A percentile compares a stretch with the other conserved stretches of the same genome.
phyloP scores from a whole-genome alignment of 352 stramenopile genomes.

The Pythium brassicae region DNA sequence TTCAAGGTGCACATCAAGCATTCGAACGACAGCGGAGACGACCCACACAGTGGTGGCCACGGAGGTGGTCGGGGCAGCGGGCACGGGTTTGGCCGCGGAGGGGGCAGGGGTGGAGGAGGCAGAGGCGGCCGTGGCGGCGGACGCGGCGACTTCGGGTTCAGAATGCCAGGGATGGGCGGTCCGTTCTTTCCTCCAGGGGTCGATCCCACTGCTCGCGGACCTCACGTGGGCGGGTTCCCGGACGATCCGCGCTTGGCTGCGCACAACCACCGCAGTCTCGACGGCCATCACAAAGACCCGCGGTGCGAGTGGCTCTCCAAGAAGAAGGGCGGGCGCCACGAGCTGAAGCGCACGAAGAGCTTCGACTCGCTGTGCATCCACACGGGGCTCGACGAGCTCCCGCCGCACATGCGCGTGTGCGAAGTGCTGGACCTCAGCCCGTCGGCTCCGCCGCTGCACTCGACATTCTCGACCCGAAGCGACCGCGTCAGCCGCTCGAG shows the following conservation, averaged over 20 bases:
- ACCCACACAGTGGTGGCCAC: background rate
- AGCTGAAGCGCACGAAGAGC: slow-evolving; percentile 38
- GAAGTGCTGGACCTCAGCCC: slow-evolving; percentile 42
- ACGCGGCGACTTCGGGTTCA: background rate
- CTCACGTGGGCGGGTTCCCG: background rate
- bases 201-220: background rate
- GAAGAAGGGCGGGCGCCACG: background rate
- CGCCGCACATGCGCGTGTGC: slow-evolving; percentile 40
- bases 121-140: background rate
- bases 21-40: slow-evolving; percentile 3
- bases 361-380: slow-evolving; percentile 40
- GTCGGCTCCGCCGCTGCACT: slow-evolving; percentile 33
- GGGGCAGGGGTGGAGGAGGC: slow-evolving; percentile 10
- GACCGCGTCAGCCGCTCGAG: slow-evolving; percentile 6
- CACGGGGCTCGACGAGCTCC: slow-evolving; percentile 24
- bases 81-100: slow-evolving; percentile 16
- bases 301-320: background rate
- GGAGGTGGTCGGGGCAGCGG: slow-evolving; percentile 5
- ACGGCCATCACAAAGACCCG: background rate
- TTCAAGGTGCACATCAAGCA: slow-evolving; percentile 33
- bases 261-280: background rate
- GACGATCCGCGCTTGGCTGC: background rate
- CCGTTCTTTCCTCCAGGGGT: background rate
- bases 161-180: slow-evolving; percentile 2
- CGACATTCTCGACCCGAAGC: slow-evolving; percentile 13